phyloP scores from a whole-genome alignment of 495 filamentous ascomycete genomes.

The Hypomontagnella monticulosa region DNA sequence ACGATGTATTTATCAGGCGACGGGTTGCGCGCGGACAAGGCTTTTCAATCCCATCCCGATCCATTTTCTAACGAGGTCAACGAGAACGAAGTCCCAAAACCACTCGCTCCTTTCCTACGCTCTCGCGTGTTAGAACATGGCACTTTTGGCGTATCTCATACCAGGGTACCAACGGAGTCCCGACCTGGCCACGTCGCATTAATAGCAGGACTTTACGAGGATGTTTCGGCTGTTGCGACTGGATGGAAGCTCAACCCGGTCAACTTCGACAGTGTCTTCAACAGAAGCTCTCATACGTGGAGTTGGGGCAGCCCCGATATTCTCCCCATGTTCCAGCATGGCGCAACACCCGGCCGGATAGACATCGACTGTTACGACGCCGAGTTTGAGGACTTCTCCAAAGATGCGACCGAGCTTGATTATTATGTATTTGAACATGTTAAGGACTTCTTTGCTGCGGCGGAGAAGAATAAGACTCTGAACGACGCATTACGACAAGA shows the following conservation, averaged over 20 bases:
- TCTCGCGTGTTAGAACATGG: conserved; percentile 86
- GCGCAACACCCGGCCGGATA: conserved; percentile 85
- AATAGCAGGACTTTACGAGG: conserved; percentile 97
- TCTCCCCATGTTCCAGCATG: conserved; percentile 94
- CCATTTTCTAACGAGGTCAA: conserved; percentile 73
- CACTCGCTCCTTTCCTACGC: conserved; percentile 92
- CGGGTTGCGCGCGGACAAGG: conserved; percentile 96
- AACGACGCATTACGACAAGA: conserved; percentile 78
- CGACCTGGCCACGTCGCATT: conserved; percentile 96
- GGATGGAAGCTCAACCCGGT: conserved; percentile 99
- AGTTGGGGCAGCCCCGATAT: conserved; percentile 99
- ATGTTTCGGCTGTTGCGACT: conserved; percentile 96
- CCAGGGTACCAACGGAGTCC: conserved; percentile 96
- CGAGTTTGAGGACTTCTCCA: conserved; percentile 89
- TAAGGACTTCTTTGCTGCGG: conserved; percentile 83
- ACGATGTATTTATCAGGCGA: conserved; percentile 67
- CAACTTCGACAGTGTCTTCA: conserved; percentile 99
- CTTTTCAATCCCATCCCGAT: conserved; percentile 93
- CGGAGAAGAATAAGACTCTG: conserved; percentile 79
- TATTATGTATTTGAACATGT: conserved; percentile 97
- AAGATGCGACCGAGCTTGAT: conserved; percentile 82
- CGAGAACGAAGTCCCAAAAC: conserved; percentile 67
- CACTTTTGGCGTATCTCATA: conserved; percentile 99
- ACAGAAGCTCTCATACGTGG: conserved; percentile 95
- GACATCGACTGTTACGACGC: conserved; percentile 84